Base-by-base conservation (phyloP, 768 basidiomycete genomes). In the Mycena olivaceomarginata region DNA sequence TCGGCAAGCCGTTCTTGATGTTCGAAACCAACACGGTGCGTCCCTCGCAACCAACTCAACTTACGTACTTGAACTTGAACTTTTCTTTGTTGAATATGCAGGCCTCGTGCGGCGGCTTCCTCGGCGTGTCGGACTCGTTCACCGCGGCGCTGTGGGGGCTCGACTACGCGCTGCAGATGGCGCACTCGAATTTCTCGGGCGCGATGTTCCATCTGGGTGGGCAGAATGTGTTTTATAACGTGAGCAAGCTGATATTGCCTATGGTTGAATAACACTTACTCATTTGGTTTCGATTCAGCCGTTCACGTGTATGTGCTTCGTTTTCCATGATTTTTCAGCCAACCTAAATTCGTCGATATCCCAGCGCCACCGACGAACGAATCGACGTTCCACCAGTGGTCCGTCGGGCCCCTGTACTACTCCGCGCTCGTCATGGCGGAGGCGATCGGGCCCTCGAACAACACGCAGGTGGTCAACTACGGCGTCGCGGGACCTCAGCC, bases 91-190 rank as follows among this genome's bases (percentile, higher is more conserved):
- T n/a, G n/a, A n/a, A n/a, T n/a, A n/a, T n/a, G n/a, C n/a, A n/a
- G n/a, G n/a, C n/a, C n/a, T n/a, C n/a, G n/a, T n/a, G n/a, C n/a
- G n/a, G n/a, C n/a, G n/a, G n/a, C n/a, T n/a, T n/a, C 80, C 82
- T 87, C 18, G 91, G 91, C 5, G 78, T 92, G 70, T 88, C 87
- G 56, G 89, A 91, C 78, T 86, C 85, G 60, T 92, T 92, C 70
- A 89, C 87, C 8, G 87, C 88, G 9, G 86, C 89, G 43, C 83
- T 91, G 43, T 92, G 91, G 91, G 89, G 81, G 40, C 81, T 89
- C 59, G 91, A 92, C 80, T 90, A 86, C 79, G 87, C 88, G 5
- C 75, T 92, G 51, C 87, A 88, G 78, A 86, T 91, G 87, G 90
- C 88, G 22, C 85, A 85, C 57, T 83, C 81, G 70, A 91, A 74